phyloP scores from a whole-genome alignment of 352 stramenopile genomes.

The Globisporangium nagaii region DNA sequence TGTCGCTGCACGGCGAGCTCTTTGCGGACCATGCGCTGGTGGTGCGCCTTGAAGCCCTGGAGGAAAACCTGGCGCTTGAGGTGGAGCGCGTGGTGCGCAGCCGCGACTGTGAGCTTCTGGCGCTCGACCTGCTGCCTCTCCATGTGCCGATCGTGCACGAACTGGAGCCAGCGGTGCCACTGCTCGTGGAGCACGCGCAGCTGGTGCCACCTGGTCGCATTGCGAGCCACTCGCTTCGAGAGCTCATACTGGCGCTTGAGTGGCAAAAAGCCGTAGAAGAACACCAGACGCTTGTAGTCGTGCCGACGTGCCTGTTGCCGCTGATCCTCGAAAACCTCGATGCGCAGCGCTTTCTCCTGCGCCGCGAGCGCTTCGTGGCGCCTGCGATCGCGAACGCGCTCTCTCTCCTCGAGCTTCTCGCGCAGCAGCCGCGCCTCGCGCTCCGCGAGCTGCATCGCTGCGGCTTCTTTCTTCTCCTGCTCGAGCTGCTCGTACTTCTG shows the following conservation, averaged over 20 bases:
- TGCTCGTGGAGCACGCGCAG: slow-evolving; percentile 29
- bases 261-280: slow-evolving; percentile 41
- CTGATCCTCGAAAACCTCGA: slow-evolving; percentile 25
- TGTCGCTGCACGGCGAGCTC: slow-evolving; percentile 26
- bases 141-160: slow-evolving; percentile 17
- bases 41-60: slow-evolving; percentile 10
- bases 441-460: slow-evolving; percentile 34
- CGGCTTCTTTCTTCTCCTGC: slow-evolving; percentile 34
- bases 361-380: slow-evolving; percentile 21
- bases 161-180: slow-evolving; percentile 38
- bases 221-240: slow-evolving; percentile 22
- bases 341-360: slow-evolving; percentile 26
- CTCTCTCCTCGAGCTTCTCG: slow-evolving; percentile 33
- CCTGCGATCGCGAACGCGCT: slow-evolving; percentile 33
- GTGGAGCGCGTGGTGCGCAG: slow-evolving; percentile 11
- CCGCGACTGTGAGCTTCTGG: slow-evolving; percentile 16
- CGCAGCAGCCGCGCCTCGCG: slow-evolving; percentile 29
- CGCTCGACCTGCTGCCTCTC: slow-evolving; percentile 19
- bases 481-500: slow-evolving; percentile 47
- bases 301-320: slow-evolving; percentile 19
- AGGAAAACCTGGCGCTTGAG: slow-evolving; percentile 17
- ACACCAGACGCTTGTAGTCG: slow-evolving; percentile 33
- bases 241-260: slow-evolving; percentile 28
- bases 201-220: slow-evolving; percentile 35
- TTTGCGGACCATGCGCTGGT: slow-evolving; percentile 13